Evolutionary conservation across 2,329 filamentous ascomycete species (phyloP).

Genomic region (Mollisia scopiformis): DNA sequence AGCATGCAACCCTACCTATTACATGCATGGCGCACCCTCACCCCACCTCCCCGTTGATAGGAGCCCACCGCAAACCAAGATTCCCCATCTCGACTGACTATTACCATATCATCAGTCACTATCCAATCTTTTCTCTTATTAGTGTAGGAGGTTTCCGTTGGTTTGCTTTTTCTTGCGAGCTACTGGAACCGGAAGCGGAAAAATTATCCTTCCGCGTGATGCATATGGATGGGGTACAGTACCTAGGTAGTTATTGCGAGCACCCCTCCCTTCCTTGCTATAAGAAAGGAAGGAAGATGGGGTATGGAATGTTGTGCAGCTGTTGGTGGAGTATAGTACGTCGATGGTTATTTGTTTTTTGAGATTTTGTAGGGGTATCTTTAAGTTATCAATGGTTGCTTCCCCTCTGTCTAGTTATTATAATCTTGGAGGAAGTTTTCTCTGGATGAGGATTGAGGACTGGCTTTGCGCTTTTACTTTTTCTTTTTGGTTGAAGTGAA

Average conservation of each 20-base stretch:
- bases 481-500: too few species aligned
- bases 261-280: neutral
- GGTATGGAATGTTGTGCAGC: too few species aligned
- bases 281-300: neutral
- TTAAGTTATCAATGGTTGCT: too few species aligned
- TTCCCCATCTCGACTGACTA: conserved; percentile 5
- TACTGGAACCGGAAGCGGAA: neutral
- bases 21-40: conserved; percentile 19
- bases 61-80: conserved; percentile 6
- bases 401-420: too few species aligned
- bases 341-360: too few species aligned
- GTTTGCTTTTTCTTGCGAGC: neutral
- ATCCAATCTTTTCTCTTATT: neutral
- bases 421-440: too few species aligned
- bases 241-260: too few species aligned
- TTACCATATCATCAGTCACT: conserved; percentile 14
- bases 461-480: too few species aligned
- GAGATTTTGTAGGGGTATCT: too few species aligned
- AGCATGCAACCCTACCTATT: conserved; percentile 11
- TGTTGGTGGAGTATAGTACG: too few species aligned
- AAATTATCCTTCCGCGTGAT: conserved; percentile 1
- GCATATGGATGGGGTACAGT: neutral
- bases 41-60: neutral
- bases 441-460: too few species aligned
- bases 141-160: too few species aligned